A percentile compares a stretch with the other conserved stretches of the same genome.
These are phyloP conservation scores for Candida manassasensis DNA, from an alignment of 805 yeast genomes.

Conservation along the genomic window DNA sequence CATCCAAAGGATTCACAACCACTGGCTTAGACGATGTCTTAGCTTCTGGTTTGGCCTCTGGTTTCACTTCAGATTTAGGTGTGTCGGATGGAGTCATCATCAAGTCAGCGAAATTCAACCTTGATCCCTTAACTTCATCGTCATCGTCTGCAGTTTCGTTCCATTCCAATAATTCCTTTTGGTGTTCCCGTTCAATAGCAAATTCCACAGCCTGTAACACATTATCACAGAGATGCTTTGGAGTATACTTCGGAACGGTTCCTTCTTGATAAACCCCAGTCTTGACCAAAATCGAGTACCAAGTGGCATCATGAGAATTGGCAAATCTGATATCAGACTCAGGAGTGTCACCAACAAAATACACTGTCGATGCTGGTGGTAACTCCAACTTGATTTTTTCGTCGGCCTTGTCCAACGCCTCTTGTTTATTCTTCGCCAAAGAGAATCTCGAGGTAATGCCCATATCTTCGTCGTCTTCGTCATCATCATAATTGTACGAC, in stretches of 20 bases:
- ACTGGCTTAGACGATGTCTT: neutral
- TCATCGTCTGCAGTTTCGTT: constrained; percentile 44
- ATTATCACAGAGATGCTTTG: constrained; percentile 67
- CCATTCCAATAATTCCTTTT: constrained; percentile 70
- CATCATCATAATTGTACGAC: constrained; percentile 24
- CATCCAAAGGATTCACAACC: constrained; percentile 5
- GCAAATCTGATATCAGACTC: constrained; percentile 87
- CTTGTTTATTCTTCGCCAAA: constrained; percentile 6
- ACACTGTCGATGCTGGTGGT: constrained; percentile 82
- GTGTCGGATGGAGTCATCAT: constrained; percentile 41
- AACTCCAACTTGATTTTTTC: constrained; percentile 48
- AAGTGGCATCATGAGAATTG: constrained; percentile 76
- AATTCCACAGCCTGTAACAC: constrained; percentile 79
- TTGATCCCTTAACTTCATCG: constrained; percentile 22
- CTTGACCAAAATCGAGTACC: constrained; percentile 81
- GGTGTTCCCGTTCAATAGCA: constrained; percentile 79
- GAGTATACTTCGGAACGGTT: constrained; percentile 71
- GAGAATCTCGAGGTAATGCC: constrained; percentile 4
- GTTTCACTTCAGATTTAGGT: constrained; percentile 3
- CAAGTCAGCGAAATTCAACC: constrained; percentile 41
- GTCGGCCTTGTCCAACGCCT: constrained; percentile 15
- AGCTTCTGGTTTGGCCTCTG: too few relatives aligned
- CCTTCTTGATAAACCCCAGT: constrained; percentile 86
- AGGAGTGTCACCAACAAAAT: constrained; percentile 88
- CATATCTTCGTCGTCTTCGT: constrained; percentile 21